phyloP scores from a whole-genome alignment of 257 asterid species.

The Hygrophila difformis region DNA sequence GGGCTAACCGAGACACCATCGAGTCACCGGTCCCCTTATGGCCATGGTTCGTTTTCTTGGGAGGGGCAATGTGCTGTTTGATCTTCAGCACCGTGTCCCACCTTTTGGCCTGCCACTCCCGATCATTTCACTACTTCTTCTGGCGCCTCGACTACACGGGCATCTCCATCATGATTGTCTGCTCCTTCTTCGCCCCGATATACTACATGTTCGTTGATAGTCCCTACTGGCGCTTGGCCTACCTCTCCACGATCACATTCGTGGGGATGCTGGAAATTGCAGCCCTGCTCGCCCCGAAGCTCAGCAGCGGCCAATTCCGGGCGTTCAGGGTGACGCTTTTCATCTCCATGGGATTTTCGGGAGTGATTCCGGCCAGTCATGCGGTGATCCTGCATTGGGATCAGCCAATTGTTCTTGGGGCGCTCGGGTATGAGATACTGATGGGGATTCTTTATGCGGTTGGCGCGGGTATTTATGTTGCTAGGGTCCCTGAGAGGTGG shows the following conservation, averaged over 20 bases:
- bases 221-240: slow-evolving; percentile 45
- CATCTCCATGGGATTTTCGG: slow-evolving; percentile 83
- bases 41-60: slow-evolving; percentile 91
- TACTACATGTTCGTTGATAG: slow-evolving; percentile 67
- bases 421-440: slow-evolving; percentile 61
- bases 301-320: slow-evolving; percentile 47
- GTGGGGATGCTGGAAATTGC: slow-evolving; percentile 45
- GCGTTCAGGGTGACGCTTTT: slow-evolving; percentile 58
- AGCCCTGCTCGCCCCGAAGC: slow-evolving; percentile 65
- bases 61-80: slow-evolving; percentile 74
- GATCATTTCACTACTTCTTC: slow-evolving; percentile 57
- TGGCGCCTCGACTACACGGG: slow-evolving; percentile 97
- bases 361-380: slow-evolving; percentile 76
- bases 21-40: slow-evolving; percentile 48
- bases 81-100: slow-evolving; percentile 70
- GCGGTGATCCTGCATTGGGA: slow-evolving; percentile 45
- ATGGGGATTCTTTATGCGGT: slow-evolving; percentile 64
- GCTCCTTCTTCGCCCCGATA: slow-evolving; percentile 77
- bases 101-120: slow-evolving; percentile 82
- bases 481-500: slow-evolving; percentile 86
- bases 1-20: slow-evolving; percentile 30
- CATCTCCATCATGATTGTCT: slow-evolving; percentile 77
- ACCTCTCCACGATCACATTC: slow-evolving; percentile 53
- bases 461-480: slow-evolving; percentile 59
- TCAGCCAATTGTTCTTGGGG: slow-evolving; percentile 38